Evolutionary conservation across 2,329 filamentous ascomycete species (phyloP).

Genomic region (Emydomyces testavorans): DNA sequence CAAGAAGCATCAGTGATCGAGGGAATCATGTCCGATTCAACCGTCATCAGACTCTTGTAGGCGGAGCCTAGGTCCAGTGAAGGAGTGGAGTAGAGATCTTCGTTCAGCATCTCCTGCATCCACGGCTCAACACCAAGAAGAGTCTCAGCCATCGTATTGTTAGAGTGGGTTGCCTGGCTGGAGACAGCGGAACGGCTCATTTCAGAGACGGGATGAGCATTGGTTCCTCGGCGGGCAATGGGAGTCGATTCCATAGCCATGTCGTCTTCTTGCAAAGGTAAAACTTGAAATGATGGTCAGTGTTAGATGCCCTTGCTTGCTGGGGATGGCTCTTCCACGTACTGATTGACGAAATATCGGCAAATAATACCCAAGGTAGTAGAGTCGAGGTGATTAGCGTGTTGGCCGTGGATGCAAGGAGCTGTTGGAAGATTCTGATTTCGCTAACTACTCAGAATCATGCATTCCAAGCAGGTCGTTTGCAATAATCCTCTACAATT

Average conservation of each 20-base stretch:
- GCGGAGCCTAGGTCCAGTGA: constrained; percentile 2
- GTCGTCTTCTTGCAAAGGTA: not conserved
- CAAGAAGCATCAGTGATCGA: not conserved
- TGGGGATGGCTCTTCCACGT: not conserved
- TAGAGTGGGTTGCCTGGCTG: not conserved
- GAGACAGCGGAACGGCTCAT: not conserved
- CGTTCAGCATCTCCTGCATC: constrained; percentile 16
- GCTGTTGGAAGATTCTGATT: constrained; percentile 1
- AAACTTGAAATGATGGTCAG: not conserved
- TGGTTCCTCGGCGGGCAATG: constrained; percentile 1
- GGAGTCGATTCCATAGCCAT: constrained; percentile 9
- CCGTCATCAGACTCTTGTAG: not conserved
- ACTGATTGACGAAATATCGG: not conserved
- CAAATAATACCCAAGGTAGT: not conserved
- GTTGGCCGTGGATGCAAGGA: constrained; percentile 7
- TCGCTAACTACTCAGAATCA: not conserved
- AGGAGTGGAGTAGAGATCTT: constrained; percentile 8
- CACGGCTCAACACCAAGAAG: constrained; percentile 13
- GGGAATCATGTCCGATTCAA: not conserved
- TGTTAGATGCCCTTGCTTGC: not conserved
- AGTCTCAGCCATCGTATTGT: constrained; percentile 8
- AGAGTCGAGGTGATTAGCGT: not conserved
- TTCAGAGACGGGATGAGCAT: not conserved
- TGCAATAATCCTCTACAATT: not conserved
- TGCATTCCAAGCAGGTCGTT: constrained; percentile 6